Base-by-base conservation (phyloP, 352 stramenopile genomes). In the Pythium rishiriense region DNA sequence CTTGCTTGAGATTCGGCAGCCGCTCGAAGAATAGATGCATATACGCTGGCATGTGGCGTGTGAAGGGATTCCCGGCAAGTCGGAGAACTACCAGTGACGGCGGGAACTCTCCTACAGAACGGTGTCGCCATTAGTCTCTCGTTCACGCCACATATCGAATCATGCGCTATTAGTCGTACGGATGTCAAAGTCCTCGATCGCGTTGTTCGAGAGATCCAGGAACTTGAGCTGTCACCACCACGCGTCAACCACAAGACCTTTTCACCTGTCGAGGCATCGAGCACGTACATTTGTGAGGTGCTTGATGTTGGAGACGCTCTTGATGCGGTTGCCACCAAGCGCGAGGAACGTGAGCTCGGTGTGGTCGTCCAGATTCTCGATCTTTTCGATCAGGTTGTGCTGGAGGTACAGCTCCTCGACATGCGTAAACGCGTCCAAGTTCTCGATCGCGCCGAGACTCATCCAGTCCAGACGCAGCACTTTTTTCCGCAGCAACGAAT, bases 361-460 rank as follows among this genome's bases (percentile, higher is more conserved):
- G 28, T 91, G 81, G 29, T 84, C 64, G 5, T 91, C 84, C 35
- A 93, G 59, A 24, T 74, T 81, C 68, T 90, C 82, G 12, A 93
- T 81, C 19, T n/a, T 56, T 41, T 75, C 53, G 19, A 93, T 79
- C 45, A 84, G 42, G 62, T 93, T 93, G 58, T 90, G 82, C 70
- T 93, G 84, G 4, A 93, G 71, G 57, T 91, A 91, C 28, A 93
- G 56, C 59, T 91, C 82, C 43, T 88, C 70, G 31, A 93, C 65
- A 47, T 91, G 81, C 29, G 77, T 87, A 50, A 90, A 90, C 47
- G 74, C 82, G 28, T 93, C 81, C 4, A 93, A 52, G 46, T 93
- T 91, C 54, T 93, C 84, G 37, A 93, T 89, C 50, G 75, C 72
- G 29, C 76, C 72, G 26, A 93, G 76, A 55, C 79, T 80, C 31